These are phyloP conservation scores for Neofusicoccum cordaticola DNA, from an alignment of 2,329 filamentous ascomycete species.

Conservation along the genomic window DNA sequence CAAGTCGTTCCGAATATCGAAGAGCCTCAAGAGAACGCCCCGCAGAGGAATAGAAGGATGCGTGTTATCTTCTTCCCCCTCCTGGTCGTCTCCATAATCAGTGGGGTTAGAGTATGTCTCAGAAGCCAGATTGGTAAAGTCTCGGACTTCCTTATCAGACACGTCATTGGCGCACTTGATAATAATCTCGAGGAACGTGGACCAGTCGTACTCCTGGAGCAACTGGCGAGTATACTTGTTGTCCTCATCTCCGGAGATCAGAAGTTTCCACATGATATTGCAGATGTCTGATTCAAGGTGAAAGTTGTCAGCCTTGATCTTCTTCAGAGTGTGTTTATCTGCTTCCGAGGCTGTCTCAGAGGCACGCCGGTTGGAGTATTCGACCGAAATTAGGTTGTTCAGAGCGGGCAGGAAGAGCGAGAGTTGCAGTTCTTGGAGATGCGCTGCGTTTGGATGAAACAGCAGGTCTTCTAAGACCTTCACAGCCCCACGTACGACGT, in stretches of 20 bases:
- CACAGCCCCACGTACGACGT: constrained; percentile 56
- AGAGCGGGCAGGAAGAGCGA: constrained; percentile 18
- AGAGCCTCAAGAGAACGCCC: constrained; percentile 28
- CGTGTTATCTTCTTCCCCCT: constrained; percentile 16
- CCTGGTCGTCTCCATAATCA: constrained; percentile 11
- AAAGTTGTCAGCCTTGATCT: constrained; percentile 12
- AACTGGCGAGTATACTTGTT: constrained; percentile 15
- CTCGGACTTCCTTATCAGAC: constrained; percentile 9
- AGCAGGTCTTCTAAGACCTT: constrained; percentile 48
- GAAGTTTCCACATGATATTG: constrained; percentile 15
- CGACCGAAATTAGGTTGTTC: constrained; percentile 8
- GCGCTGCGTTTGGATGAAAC: constrained; percentile 12
- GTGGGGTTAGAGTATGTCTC: constrained; percentile 21
- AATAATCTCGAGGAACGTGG: constrained; percentile 9
- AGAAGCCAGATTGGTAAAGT: constrained; percentile 20
- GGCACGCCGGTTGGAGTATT: not conserved
- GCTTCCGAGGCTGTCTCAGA: not conserved
- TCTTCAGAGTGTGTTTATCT: not conserved
- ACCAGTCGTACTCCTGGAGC: constrained; percentile 13
- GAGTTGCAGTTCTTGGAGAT: constrained; percentile 18
- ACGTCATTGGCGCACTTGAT: constrained; percentile 13
- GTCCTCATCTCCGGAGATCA: not conserved
- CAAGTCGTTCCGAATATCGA: constrained; percentile 29
- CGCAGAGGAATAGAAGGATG: constrained; percentile 13
- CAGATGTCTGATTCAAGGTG: constrained; percentile 14